A percentile compares a stretch with the other conserved stretches of the same genome.
These are phyloP conservation scores for Fusarium oligoseptatum DNA, from an alignment of 2,329 filamentous ascomycete genomes.

Conservation along the genomic window DNA sequence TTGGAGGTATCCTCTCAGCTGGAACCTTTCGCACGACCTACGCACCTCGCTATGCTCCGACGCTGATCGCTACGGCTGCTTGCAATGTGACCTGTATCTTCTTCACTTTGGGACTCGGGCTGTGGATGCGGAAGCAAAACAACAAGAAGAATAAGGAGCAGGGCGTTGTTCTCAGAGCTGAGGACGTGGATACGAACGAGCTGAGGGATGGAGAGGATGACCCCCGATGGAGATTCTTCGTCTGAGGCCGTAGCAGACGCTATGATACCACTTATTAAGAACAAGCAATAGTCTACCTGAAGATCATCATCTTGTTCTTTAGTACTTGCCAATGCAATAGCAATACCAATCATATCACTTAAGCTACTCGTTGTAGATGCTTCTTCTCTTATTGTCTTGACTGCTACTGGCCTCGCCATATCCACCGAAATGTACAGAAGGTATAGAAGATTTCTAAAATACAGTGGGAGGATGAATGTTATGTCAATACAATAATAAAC, in stretches of 20 bases:
- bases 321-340: background rate
- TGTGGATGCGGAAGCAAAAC: slow-evolving; percentile 39
- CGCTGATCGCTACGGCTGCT: slow-evolving; percentile 58
- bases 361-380: background rate
- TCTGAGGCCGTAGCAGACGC: background rate
- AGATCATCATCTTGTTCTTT: background rate
- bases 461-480: accelerated
- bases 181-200: slow-evolving; percentile 38
- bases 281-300: background rate
- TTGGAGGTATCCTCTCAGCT: slow-evolving; percentile 60
- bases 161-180: slow-evolving; percentile 22
- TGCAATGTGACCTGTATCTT: slow-evolving; percentile 40
- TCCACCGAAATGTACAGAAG: too few species aligned
- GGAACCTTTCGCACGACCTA: slow-evolving; percentile 62
- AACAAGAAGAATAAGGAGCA: slow-evolving; percentile 23
- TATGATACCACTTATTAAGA: background rate
- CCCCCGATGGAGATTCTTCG: slow-evolving; percentile 34
- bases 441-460: too few species aligned
- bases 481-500: background rate
- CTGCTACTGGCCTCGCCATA: background rate
- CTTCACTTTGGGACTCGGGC: slow-evolving; percentile 34
- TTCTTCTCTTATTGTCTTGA: background rate
- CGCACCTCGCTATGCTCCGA: slow-evolving; percentile 63
- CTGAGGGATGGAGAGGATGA: slow-evolving; percentile 27
- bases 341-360: background rate